Evolutionary conservation across 129 eudicot genomes (phyloP).

Genomic region (Dittrichia graveolens): DNA sequence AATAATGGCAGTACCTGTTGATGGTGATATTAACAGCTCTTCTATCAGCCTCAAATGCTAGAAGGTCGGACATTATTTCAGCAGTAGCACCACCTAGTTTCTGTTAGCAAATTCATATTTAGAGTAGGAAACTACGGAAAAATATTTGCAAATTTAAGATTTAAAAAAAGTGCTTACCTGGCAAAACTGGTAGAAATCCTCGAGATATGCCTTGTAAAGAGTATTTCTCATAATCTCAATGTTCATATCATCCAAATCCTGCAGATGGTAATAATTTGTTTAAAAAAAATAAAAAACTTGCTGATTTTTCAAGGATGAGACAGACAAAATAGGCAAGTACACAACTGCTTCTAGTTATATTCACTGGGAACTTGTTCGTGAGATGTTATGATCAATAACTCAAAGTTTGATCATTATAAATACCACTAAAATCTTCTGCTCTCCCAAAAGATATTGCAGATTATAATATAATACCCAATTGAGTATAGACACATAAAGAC

Average conservation of each 20-base stretch:
- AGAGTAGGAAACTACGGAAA: background rate
- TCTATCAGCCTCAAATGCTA: slow-evolving; percentile 93
- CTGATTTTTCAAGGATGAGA: too few species aligned
- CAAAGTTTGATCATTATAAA: background rate
- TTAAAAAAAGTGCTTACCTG: slow-evolving; percentile 46
- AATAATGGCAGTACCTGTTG: slow-evolving; percentile 56
- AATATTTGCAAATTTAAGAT: slow-evolving; percentile 5
- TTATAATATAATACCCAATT: too few species aligned
- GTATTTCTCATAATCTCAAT: slow-evolving; percentile 98
- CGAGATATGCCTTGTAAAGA: slow-evolving; percentile 95
- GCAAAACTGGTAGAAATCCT: slow-evolving; percentile 88
- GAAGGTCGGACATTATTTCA: slow-evolving; percentile 92
- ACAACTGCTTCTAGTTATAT: background rate
- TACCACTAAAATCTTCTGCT: background rate
- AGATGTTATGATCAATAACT: background rate
- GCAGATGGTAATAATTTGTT: slow-evolving; percentile 16
- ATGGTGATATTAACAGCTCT: slow-evolving; percentile 94
- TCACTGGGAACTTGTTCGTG: background rate
- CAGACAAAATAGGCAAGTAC: background rate
- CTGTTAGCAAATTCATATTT: slow-evolving; percentile 30
- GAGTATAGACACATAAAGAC: too few species aligned
- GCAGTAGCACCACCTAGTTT: slow-evolving; percentile 97
- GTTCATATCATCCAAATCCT: slow-evolving; percentile 99
- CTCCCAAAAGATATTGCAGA: too few species aligned
- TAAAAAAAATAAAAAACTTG: background rate